A percentile compares a stretch with the other conserved stretches of the same genome.
These are phyloP conservation scores for Castanea crenata DNA, from an alignment of 306 rosid species.

Conservation along the genomic window DNA sequence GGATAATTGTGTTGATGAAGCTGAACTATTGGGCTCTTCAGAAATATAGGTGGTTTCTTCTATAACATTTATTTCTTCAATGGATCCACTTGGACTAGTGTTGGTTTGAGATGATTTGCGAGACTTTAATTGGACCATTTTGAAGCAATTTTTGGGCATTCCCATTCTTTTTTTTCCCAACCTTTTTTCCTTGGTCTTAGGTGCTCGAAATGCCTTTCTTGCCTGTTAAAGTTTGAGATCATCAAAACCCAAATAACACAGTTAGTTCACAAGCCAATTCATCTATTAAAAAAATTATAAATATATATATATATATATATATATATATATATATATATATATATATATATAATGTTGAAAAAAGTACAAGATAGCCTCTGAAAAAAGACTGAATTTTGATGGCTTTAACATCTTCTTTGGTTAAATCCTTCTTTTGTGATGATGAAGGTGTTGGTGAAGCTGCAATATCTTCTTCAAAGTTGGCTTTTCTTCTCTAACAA, in stretches of 20 bases:
- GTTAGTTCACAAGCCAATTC: no score
- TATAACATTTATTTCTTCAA: conserved; percentile 17
- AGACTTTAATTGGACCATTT: conserved; percentile 36
- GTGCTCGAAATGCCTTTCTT: not conserved
- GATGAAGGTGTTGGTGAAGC: conserved; percentile 2
- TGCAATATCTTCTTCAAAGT: not conserved
- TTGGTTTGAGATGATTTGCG: conserved; percentile 34
- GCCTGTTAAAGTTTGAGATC: not conserved
- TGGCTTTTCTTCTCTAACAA: conserved; percentile 15
- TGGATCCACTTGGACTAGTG: conserved; percentile 11
- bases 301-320: not conserved
- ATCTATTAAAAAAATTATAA: no score
- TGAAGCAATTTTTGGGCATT: conserved; percentile 48
- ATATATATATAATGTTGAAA: not conserved
- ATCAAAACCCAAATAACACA: not conserved
- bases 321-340: no score
- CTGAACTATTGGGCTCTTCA: not conserved
- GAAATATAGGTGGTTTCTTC: not conserved
- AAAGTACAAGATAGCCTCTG: conserved; percentile 75
- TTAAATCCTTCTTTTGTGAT: not conserved
- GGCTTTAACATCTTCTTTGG: conserved; percentile 49
- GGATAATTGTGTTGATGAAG: conserved; percentile 1
- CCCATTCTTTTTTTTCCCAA: conserved; percentile 32
- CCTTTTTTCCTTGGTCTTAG: not conserved
- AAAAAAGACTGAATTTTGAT: conserved; percentile 70